Base-by-base conservation (phyloP, 1,284 basidiomycete genomes). In the Ceratobasidium sp. region DNA sequence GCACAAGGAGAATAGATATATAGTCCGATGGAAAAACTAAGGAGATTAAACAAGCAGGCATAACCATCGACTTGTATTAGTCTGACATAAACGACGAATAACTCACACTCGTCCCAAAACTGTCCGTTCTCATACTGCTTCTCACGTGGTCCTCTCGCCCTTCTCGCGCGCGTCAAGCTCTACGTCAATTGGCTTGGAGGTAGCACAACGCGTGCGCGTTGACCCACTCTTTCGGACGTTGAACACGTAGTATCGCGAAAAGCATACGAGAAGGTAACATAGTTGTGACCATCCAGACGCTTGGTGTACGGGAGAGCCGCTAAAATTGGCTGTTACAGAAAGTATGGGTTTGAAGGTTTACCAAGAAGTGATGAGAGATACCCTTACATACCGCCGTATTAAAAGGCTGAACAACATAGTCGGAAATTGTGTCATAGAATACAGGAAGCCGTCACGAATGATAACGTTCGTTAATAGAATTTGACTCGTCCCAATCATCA, bases 391-490 rank as follows among this genome's bases (percentile, higher is more conserved):
- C 26, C 46, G 40, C 70, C 70, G 62, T 33, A 73, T 23, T 44
- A 73, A 62, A 9, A 73, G 57, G 44, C 62, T 73, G 38, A 73
- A 73, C 40, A 73, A 23, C 59, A 73, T 62, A n/a, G 71, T 61
- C 5, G 26, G 38, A 26, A 74, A 74, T 48, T 64, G 64, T 7
- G 71, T 59, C 3, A 74, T 26, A 54, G 65, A 74, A 44, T 74
- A 74, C 42, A 23, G 28, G 4, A 59, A 59, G 4, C 71, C 71
- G 26, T 74, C 71, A 12, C 71, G 57, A 42, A 74, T 59, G 9
- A 74, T 46, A 10, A 74, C 46, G 23, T 59, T 40, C 71, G 65
- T 74, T 15, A 74, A 28, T 6, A 46, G 71, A 23, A 61, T 74
- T 65, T 74, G 71, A 38, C 48, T 74, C 15, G 5, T 74, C 44